Evolutionary conservation across 345 rosid genomes (phyloP).

Genomic region (Gossypium raimondii): DNA sequence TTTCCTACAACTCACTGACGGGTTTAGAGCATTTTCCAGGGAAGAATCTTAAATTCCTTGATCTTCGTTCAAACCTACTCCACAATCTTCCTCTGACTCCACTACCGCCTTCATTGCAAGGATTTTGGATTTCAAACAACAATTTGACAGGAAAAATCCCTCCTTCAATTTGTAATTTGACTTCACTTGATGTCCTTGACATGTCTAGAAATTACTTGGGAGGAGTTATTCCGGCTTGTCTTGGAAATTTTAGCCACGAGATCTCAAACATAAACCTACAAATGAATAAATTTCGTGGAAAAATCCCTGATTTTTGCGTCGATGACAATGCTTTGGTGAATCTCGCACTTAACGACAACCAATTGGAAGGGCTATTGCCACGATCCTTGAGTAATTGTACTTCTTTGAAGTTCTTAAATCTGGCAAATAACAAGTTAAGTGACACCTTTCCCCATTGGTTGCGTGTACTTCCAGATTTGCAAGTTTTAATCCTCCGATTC

Average conservation of each 20-base stretch:
- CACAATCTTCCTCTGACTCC: neutral
- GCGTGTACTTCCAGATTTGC: conserved; percentile 6
- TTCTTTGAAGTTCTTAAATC: neutral
- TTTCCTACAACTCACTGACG: conserved; percentile 1
- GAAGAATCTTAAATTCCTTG: neutral
- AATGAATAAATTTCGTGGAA: conserved; percentile 11
- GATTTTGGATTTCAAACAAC: conserved; percentile 16
- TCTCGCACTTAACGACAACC: conserved; percentile 16
- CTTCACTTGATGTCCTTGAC: neutral
- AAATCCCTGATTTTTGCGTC: neutral
- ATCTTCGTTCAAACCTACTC: neutral
- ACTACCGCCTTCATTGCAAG: accelerated
- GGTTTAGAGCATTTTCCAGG: neutral
- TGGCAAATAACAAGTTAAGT: neutral
- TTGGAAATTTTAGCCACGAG: neutral
- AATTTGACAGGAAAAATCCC: conserved; percentile 14
- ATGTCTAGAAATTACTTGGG: conserved; percentile 10
- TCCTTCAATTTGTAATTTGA: conserved; percentile 8
- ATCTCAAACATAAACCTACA: neutral
- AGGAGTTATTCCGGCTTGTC: neutral
- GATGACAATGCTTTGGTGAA: neutral
- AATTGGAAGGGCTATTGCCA: conserved; percentile 14
- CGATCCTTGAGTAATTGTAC: conserved; percentile 8
- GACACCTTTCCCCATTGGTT: conserved; percentile 14
- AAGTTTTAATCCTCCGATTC: conserved; percentile 2